Evolutionary conservation across 257 asterid species (phyloP), one percentile per base, ranked within the genome.

Genomic region (Capsicum rhomboideum): DNA sequence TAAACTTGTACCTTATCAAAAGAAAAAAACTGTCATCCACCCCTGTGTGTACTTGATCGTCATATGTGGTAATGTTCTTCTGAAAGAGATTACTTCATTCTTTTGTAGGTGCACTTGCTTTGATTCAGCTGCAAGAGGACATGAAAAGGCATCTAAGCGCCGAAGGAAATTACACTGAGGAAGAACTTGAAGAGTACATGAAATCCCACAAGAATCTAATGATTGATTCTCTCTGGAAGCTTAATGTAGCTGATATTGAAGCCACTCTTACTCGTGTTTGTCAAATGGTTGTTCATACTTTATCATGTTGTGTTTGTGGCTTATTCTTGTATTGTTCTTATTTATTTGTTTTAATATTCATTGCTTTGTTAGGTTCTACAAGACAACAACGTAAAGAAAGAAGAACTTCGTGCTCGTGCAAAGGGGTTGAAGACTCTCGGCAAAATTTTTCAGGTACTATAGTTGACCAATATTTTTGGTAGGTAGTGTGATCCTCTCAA

Each of bases 151-250:
- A 93, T 79, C 97, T 97, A 64, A 95, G 86, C 61, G 90, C 95
- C 31, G 94, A 94, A 90, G 98, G 98, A 86, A 91, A 93, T 86
- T 95, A 92, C 89, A 92, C 98, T 6, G 98, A 97, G 85, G 97
- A 89, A 81, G 98, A 93, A 88, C 97, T 97, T 67, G 99, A 97
- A 87, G 97, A 89, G 79, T 93, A 92, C 90, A 88, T 94, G 97
- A 93, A 94, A 86, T 93, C 99, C 37, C 94, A 97, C 97, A 95
- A 95, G 93, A 93, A 93, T 89, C 56, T 97, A 77, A 97, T 97
- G 99, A 94, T 90, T 13, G 99, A 97, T 89, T 97, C 99, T 23
- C 93, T 95, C 64, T 97, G 99, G 99, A 97, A 97, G 93, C 98
- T 97, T 87, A 97, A 97, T 85, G 99, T 97, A 87, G 99, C 98